phyloP scores from a whole-genome alignment of 768 basidiomycete genomes.

The Amanita fuliginea region DNA sequence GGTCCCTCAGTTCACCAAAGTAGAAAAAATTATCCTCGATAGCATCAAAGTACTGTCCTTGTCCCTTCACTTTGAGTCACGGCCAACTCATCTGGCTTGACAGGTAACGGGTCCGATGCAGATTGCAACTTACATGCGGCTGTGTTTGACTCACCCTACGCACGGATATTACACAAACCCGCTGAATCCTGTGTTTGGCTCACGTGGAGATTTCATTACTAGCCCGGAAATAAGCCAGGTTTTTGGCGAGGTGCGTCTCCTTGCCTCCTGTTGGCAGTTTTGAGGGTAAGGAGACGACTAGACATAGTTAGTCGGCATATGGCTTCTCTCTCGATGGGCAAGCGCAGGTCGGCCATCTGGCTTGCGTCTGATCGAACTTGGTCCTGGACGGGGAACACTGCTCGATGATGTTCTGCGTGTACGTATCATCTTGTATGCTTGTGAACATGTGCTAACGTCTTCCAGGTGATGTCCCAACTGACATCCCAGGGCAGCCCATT shows the following conservation, averaged over 20 bases:
- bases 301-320: slow-evolving; percentile 72
- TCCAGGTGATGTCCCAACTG: slow-evolving; percentile 43
- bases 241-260: slow-evolving; percentile 79
- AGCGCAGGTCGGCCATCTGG: slow-evolving; percentile 32
- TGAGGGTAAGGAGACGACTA: slow-evolving; percentile 28
- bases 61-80: neutral
- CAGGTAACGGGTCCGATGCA: slow-evolving; percentile 87
- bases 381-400: slow-evolving; percentile 88
- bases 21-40: slow-evolving; percentile 62
- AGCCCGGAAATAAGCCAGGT: slow-evolving; percentile 94
- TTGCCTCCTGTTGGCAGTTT: slow-evolving; percentile 5
- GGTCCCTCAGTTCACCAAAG: slow-evolving; percentile 18
- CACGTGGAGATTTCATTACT: slow-evolving; percentile 88
- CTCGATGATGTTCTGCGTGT: slow-evolving; percentile 86
- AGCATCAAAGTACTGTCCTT: slow-evolving; percentile 50
- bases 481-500: slow-evolving; percentile 24
- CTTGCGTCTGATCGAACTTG: slow-evolving; percentile 79
- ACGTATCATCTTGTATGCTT: slow-evolving; percentile 14
- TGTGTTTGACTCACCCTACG: slow-evolving; percentile 81
- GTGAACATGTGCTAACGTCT: neutral
- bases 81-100: slow-evolving; percentile 7
- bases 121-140: slow-evolving; percentile 83
- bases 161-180: slow-evolving; percentile 88
- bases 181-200: slow-evolving; percentile 68
- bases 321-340: slow-evolving; percentile 74